phyloP scores from a whole-genome alignment of 116 monocot genomes.

The Trichopus zeylanicus region DNA sequence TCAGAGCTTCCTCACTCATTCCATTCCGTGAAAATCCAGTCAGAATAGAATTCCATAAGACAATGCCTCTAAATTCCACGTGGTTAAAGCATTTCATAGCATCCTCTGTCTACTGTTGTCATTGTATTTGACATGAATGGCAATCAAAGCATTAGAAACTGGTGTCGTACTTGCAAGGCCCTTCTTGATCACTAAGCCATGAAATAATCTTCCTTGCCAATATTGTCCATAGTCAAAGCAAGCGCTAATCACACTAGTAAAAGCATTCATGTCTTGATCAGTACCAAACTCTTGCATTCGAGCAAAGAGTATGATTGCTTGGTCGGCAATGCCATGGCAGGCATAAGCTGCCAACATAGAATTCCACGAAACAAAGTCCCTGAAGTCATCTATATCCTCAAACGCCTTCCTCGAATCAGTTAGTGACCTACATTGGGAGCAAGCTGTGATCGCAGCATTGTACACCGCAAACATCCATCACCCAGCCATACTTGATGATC shows the following conservation, averaged over 20 bases:
- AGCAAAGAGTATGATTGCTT: conserved; percentile 35
- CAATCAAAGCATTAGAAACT: conserved; percentile 59
- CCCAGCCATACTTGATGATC: conserved; percentile 40
- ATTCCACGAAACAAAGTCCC: conserved; percentile 73
- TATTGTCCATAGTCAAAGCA: conserved; percentile 27
- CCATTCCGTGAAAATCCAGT: conserved; percentile 62
- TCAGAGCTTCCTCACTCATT: conserved; percentile 49
- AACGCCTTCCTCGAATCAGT: conserved; percentile 47
- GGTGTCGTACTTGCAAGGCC: conserved; percentile 22
- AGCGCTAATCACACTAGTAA: conserved; percentile 52
- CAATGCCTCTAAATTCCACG: conserved; percentile 40
- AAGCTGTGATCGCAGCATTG: conserved; percentile 63
- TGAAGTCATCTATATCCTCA: conserved; percentile 20
- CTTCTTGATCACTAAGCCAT: conserved; percentile 39
- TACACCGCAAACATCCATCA: conserved; percentile 28
- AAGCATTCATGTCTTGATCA: conserved; percentile 47
- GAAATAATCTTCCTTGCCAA: conserved; percentile 34
- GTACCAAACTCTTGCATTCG: conserved; percentile 28
- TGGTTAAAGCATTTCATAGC: conserved; percentile 46
- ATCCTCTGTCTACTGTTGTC: conserved; percentile 27
- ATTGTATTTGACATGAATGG: conserved; percentile 45
- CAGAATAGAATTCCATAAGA: conserved; percentile 74
- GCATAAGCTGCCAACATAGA: conserved; percentile 62
- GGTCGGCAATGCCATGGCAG: conserved; percentile 13
- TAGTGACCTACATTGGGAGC: conserved; percentile 38